Evolutionary conservation across 2,329 filamentous ascomycete genomes (phyloP), one percentile per base, ranked within the genome.

Genomic region (Pseudogymnoascus sp.): DNA sequence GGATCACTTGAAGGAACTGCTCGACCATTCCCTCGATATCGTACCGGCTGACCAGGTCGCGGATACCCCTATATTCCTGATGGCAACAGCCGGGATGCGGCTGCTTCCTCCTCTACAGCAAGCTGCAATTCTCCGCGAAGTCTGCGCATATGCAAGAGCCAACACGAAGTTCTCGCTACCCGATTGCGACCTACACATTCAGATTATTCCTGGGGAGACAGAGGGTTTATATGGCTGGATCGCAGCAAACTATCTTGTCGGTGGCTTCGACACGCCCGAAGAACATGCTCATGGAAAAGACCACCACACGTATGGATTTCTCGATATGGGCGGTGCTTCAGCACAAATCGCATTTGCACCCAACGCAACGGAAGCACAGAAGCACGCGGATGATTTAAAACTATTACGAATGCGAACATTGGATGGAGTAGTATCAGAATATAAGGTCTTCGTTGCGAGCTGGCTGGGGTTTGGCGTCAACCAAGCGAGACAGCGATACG

Each of bases 391-490:
- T 66, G 92, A 98, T 72, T 78, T 99, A 62, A 96, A 92, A 67
- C 75, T 98, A 12, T 77, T 99, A 64, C 88, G 95, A 59, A 79
- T 99, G 77, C 86, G 96, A 66, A 95, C 87, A 2, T 76, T 98
- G 19, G 87, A 95, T 72, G 95, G 95, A 8, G 81, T 84, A 1
- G 77, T 88, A 0, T 77, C 87, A 59, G 95, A 99, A 72, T 90
- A 97, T 77, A 87, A 85, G 68, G 90, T 99, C 2, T 99, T 99
- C 73, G 93, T 96, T 0, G 93, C 93, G 1, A 96, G 95, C 0
- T 99, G 95, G 95, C 82, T 99, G 5, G 93, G 93, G 0, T 99
- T 96, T 72, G 95, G 95, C n/a, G 93, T 96, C 31, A 95, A 97
- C 68, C 88, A 97, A 77, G 95, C 96, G 4, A 86, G 95, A 56